Percentiles rank a stretch among this genome's conserved stretches.
phyloP scores from a whole-genome alignment of 208 protist genomes.

The Leishmania turanica region DNA sequence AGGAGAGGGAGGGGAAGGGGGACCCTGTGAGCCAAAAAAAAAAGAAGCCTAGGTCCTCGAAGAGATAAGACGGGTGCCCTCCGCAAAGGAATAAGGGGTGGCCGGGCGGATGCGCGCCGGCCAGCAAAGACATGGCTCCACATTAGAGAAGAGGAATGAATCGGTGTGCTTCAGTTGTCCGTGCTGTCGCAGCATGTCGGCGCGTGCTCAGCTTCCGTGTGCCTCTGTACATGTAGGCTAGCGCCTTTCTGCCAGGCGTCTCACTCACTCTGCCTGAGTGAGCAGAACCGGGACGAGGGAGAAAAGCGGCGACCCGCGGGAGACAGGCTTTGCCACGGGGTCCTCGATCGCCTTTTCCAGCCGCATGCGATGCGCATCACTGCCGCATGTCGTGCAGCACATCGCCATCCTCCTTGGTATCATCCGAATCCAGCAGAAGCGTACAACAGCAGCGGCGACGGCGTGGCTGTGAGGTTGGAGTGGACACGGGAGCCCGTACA shows the following conservation, averaged over 20 bases:
- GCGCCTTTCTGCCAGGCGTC: background rate
- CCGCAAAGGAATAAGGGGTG: background rate
- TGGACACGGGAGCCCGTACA: background rate
- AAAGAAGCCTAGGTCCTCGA: background rate
- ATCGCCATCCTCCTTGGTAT: background rate
- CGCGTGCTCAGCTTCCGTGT: background rate
- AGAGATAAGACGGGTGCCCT: background rate
- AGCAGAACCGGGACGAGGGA: background rate
- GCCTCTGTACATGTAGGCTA: no score
- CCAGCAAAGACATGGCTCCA: background rate
- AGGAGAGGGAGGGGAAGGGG: background rate
- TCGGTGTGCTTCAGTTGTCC: background rate
- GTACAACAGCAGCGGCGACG: background rate
- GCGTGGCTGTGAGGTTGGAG: background rate
- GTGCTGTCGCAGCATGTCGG: background rate
- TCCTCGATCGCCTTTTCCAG: background rate
- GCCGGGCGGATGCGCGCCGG: no score
- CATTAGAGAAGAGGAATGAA: background rate
- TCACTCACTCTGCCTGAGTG: background rate
- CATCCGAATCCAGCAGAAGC: background rate
- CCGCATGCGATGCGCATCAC: background rate
- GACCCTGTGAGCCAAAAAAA: background rate
- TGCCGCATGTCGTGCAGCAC: background rate
- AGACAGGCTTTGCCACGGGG: background rate
- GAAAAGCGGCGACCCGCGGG: background rate